These are phyloP conservation scores for Amphirosellinia nigrospora DNA, from an alignment of 495 filamentous ascomycete genomes.

Conservation along the genomic window DNA sequence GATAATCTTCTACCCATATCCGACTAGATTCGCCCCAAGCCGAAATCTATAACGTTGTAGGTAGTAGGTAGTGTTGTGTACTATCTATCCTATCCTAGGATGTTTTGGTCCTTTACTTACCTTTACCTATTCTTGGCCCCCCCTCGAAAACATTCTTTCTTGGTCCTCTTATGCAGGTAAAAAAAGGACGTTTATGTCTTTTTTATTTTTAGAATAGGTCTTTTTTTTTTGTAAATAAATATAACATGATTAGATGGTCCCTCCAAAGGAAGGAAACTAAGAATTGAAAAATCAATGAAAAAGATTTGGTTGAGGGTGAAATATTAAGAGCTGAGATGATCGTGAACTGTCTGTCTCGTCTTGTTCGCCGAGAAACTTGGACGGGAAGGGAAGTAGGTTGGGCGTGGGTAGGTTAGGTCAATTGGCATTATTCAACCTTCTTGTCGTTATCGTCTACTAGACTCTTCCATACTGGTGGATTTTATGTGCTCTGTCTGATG, in stretches of 20 bases:
- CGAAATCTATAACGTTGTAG: background rate
- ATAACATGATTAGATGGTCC: background rate
- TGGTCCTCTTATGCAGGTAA: conserved; percentile 25
- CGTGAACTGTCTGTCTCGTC: background rate
- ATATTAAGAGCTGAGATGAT: background rate
- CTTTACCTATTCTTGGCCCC: too few species aligned
- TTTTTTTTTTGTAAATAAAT: too few species aligned
- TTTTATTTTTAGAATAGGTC: background rate
- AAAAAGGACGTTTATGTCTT: conserved; percentile 27
- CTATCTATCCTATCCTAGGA: background rate
- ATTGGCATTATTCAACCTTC: background rate
- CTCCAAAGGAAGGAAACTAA: background rate
- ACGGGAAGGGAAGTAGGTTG: background rate
- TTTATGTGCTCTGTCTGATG: background rate
- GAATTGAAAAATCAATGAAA: background rate
- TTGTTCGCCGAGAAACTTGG: background rate
- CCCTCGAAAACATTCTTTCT: conserved; percentile 3
- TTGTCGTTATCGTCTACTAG: background rate
- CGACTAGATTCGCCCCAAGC: background rate
- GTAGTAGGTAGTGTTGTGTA: background rate
- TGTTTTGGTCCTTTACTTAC: background rate
- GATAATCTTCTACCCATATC: background rate
- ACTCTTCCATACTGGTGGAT: background rate
- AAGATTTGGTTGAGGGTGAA: background rate
- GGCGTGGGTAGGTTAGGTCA: background rate